Evolutionary conservation across 2,329 filamentous ascomycete genomes (phyloP).

Genomic region (Orbilia ellipsospora): DNA sequence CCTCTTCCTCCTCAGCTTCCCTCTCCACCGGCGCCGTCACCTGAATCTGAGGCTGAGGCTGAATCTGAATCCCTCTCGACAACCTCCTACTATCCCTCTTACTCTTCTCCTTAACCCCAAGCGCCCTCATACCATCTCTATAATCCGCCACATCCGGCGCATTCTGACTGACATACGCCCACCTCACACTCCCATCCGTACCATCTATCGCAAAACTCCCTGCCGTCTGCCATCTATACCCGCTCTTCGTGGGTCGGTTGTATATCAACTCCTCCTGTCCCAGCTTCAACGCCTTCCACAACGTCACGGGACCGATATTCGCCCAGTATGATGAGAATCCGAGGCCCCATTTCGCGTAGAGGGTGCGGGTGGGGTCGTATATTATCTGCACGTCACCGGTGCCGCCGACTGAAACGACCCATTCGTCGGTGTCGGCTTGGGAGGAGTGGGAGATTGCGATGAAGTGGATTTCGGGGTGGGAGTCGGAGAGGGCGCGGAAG

Average conservation of each 20-base stretch:
- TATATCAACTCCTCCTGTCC: conserved; percentile 73
- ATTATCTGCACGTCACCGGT: conserved; percentile 71
- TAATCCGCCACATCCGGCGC: conserved; percentile 70
- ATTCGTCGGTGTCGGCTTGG: conserved; percentile 67
- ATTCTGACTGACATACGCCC: conserved; percentile 65
- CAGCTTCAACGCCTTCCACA: conserved; percentile 71
- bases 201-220: conserved; percentile 73
- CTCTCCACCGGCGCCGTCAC: too few species aligned
- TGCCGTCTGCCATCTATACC: conserved; percentile 75
- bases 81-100: conserved; percentile 33
- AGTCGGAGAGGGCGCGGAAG: conserved; percentile 68
- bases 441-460: conserved; percentile 73
- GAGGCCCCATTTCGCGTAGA: conserved; percentile 75
- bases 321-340: conserved; percentile 72
- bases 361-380: conserved; percentile 70
- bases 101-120: conserved; percentile 51
- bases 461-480: conserved; percentile 68
- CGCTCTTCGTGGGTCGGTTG: conserved; percentile 74
- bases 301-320: conserved; percentile 69
- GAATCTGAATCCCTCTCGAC: background rate
- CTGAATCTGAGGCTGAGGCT: too few species aligned
- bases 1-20: too few species aligned
- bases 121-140: conserved; percentile 63
- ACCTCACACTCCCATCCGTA: conserved; percentile 67
- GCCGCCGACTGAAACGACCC: conserved; percentile 70